Base-by-base conservation (phyloP, 805 yeast genomes). In the Candida xiaguanensis region DNA sequence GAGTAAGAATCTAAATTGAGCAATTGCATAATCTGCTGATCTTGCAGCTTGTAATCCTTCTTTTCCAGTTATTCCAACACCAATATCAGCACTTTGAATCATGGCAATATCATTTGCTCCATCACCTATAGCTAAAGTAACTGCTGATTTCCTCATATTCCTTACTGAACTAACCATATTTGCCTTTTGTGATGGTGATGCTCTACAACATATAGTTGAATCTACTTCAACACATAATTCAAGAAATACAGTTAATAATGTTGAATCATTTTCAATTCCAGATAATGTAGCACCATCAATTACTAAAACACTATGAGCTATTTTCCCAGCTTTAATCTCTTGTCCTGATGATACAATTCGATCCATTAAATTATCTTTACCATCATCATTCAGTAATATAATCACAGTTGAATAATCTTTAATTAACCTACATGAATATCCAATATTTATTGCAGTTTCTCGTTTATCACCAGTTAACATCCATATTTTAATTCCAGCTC, bases 101-200 rank as follows among this genome's bases (percentile, higher is more conserved):
- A 93, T 93, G 1, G 99, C 98, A 56, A 93, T 90, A 61, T 93
- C 99, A 57, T 93, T 93, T 2, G 99, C 99, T 47, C 99, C 99
- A 64, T 93, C 99, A 6, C 99, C 99, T 56, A 93, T 85, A 0
- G 99, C 99, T 45, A 93, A 70, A 0, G 97, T 88, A 5, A 93
- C 96, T 29, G 85, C 74, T 2, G 64, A 63, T 36, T 73, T 80
- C 51, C 83, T 75, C 41, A 82, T 65, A n/a, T 72, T 66, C 37
- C 98, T 72, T n/a, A 95, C 88, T 24, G 80, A 73, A 19, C 78
- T 61, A 2, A 93, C 98, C 86, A 93, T 81, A 20, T 75, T 68
- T 1, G 98, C 96, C 64, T 93, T 93, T 59, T 93, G 99, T 0
- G 96, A 82, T 0, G 99, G 99, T 6, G 95, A 84, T 0, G 98